Base-by-base conservation (phyloP, 2,329 filamentous ascomycete species). In the Fusarium sulawesiense region DNA sequence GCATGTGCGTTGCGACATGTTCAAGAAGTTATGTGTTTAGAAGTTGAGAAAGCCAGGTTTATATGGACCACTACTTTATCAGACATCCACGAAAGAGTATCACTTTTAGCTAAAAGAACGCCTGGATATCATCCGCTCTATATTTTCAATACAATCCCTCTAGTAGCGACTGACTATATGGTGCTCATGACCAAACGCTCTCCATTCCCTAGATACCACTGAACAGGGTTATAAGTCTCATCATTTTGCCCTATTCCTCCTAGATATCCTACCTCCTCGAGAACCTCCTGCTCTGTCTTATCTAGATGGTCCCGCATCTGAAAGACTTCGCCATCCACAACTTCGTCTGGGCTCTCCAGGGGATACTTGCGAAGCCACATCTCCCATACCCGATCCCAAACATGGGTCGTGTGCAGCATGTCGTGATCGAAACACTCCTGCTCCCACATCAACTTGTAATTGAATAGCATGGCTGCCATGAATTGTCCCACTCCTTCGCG, bases 341-440 rank as follows among this genome's bases (percentile, higher is more conserved):
- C 53, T 18, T 62, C 55, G 1, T 49, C 30, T 8, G 32, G 40
- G 6, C 53, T 37, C 10, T 58, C 46, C 7, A 68, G 16, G 23
- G 74, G 74, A 41, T 74, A 77, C 53, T 67, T 60, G 2, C 68
- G 59, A 44, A 77, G 20, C 78, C 77, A 80, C n/a, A 60, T 37
- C 14, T 76, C 70, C 78, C 78, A 80, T 9, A 73, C 45, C 13
- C 55, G 44, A 25, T 77, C 70, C 71, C 73, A 76, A 9, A 48
- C 29, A 8, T 66, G 34, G 7, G 66, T 62, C 12, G 53, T 42
- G 3, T 34, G 23, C 2, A 66, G 30, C 11, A 56, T 49, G 3
- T 62, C 54, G 27, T 47, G 50, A 4, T 41, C 37, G 20, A 75
- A 66, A 45, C 75, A 74, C 2, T 48, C 37, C 3, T 73, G 63